Base-by-base conservation (phyloP, 768 basidiomycete genomes). In the Suillus bovinus region DNA sequence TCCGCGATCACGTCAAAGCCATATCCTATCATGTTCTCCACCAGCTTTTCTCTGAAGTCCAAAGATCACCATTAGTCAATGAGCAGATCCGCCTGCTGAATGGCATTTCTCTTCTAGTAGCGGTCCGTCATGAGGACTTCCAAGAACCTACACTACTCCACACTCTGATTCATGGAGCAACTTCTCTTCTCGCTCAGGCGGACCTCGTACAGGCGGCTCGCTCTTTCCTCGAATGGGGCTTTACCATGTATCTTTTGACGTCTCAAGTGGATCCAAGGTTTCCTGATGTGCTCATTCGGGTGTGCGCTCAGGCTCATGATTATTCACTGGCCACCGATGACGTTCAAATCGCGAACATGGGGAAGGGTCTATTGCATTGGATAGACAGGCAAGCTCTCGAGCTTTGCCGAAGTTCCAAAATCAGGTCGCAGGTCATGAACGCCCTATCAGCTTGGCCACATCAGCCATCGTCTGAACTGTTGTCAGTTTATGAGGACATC, bases 371-470 rank as follows among this genome's bases (percentile, higher is more conserved):
- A 10, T 71, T 86, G 36, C 61, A 69, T 4, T 93, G 90, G 90
- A 77, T 90, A 38, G 90, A 94, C 65, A 64, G 68, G 8, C 83
- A 87, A 68, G 80, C 81, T 31, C 61, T 77, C 9, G 56, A 66
- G 4, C 75, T 90, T 41, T 77, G 78, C 20, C 73, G 74, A 55
- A 73, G 76, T n/a, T 50, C 75, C 5, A 69, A 68, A 11, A 70
- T 84, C 42, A 73, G 76, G 39, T 66, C 70, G 3, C 79, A 87
- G 56, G 74, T 89, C 29, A 64, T 79, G 41, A 79, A 80, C 36
- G 89, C 89, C 7, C 77, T 93, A 17, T 82, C 86, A 4, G 86
- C 90, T 13, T 95, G 93, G 93, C 90, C 93, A 31, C 81, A 85
- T 49, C 80, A 84, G 11, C 85, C 86, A 1, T 82, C 83, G 2